Evolutionary conservation across 2,329 filamentous ascomycete genomes (phyloP).

Genomic region (Sporothrix schenckii): DNA sequence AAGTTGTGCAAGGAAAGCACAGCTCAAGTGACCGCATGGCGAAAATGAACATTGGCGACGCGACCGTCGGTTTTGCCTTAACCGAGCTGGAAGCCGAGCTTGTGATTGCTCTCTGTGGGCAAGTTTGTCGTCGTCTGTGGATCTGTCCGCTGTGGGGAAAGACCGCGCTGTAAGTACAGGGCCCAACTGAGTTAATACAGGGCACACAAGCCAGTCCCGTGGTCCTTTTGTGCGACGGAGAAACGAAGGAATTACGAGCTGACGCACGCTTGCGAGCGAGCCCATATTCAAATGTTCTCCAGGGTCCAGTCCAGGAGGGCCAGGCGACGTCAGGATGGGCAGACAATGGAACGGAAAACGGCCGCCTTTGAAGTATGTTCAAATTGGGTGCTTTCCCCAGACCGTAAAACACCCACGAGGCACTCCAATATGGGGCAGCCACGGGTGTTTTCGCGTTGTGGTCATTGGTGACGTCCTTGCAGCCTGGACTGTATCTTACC

Average conservation of each 20-base stretch:
- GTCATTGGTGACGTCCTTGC: background rate
- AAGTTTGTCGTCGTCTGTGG: slow-evolving; percentile 5
- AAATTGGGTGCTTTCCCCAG: background rate
- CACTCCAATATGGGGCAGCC: slow-evolving; percentile 3
- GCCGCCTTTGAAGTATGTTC: too few species aligned
- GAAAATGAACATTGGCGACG: background rate
- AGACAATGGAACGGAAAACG: too few species aligned
- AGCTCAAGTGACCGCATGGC: too few species aligned
- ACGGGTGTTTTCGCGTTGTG: slow-evolving; percentile 24
- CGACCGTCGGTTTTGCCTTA: slow-evolving; percentile 39
- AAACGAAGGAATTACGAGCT: slow-evolving; percentile 33
- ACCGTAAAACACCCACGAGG: background rate
- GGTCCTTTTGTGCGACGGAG: slow-evolving; percentile 17
- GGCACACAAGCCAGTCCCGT: background rate
- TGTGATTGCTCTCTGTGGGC: slow-evolving; percentile 56
- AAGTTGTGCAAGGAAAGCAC: background rate
- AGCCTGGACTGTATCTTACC: too few species aligned
- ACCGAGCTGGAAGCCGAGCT: slow-evolving; percentile 58
- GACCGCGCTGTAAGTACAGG: slow-evolving; percentile 2
- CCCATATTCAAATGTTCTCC: background rate
- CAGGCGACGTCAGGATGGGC: too few species aligned
- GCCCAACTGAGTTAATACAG: background rate
- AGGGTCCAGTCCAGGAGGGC: background rate
- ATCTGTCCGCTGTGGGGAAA: background rate
- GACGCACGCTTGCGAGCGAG: background rate